A percentile compares a stretch with the other conserved stretches of the same genome.
Evolutionary conservation across 108 stramenopile genomes (phyloP).

Genomic region (Seminavis robusta): DNA sequence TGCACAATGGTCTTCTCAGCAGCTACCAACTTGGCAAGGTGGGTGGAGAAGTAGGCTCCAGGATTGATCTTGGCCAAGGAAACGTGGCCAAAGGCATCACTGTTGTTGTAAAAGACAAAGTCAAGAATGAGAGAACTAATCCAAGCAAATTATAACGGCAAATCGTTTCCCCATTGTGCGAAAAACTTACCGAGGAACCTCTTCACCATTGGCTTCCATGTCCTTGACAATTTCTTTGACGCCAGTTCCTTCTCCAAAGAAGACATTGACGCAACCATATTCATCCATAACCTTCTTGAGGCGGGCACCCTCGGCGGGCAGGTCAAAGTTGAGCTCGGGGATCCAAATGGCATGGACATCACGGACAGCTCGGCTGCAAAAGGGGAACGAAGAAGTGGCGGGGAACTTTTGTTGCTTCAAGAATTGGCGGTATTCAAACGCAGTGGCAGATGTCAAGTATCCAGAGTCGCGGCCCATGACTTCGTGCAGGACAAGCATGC

Average conservation of each 20-base stretch:
- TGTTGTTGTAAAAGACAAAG: no score
- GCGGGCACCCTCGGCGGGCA: conserved; percentile 62
- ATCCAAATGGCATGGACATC: conserved; percentile 88
- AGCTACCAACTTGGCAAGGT: conserved; percentile 54
- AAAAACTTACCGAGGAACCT: no score
- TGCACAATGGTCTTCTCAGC: conserved; percentile 88
- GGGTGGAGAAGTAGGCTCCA: conserved; percentile 75
- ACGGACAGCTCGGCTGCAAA: conserved; percentile 32
- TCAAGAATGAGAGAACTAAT: no score
- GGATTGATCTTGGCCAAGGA: conserved; percentile 80
- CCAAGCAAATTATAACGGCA: no score
- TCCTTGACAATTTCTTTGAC: conserved; percentile 75
- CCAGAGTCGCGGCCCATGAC: conserved; percentile 87
- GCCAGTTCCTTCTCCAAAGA: conserved; percentile 85
- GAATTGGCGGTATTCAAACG: conserved; percentile 60
- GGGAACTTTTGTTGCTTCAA: conserved; percentile 39
- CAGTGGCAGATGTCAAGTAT: conserved; percentile 75
- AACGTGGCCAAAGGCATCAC: conserved; percentile 91
- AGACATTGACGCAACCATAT: conserved; percentile 80
- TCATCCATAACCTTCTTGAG: conserved; percentile 81
- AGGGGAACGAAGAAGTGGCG: conserved; percentile 29
- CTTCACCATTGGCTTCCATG: conserved; percentile 63
- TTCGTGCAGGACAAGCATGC: conserved; percentile 90
- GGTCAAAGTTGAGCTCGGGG: conserved; percentile 65
- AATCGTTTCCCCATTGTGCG: no score